phyloP scores from a whole-genome alignment of 2,329 filamentous ascomycete species.

The Penicillium fuscoglaucum region DNA sequence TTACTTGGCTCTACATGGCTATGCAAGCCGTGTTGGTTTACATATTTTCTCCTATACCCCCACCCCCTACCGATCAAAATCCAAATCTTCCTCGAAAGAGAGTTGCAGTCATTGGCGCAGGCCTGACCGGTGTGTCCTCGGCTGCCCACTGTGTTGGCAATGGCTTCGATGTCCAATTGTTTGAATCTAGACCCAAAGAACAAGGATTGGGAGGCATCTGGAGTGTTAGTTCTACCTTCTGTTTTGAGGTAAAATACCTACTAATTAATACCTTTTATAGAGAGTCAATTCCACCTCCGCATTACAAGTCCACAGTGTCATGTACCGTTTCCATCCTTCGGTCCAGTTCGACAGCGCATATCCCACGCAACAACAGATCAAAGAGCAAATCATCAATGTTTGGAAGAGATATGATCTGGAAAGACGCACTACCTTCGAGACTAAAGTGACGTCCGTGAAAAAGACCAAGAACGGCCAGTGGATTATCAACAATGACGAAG shows the following conservation, averaged over 20 bases:
- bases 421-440: slow-evolving; percentile 69
- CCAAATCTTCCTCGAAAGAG: slow-evolving; percentile 51
- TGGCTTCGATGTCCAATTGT: slow-evolving; percentile 78
- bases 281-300: slow-evolving; percentile 79
- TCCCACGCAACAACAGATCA: slow-evolving; percentile 72
- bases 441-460: slow-evolving; percentile 67
- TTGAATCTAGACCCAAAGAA: slow-evolving; percentile 68
- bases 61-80: slow-evolving; percentile 59
- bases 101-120: slow-evolving; percentile 69
- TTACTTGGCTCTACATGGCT: slow-evolving; percentile 33
- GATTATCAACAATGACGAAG: slow-evolving; percentile 74
- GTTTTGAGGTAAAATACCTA: background rate
- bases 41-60: slow-evolving; percentile 69
- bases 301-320: slow-evolving; percentile 79
- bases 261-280: slow-evolving; percentile 40
- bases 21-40: slow-evolving; percentile 34
- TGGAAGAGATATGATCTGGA: slow-evolving; percentile 76
- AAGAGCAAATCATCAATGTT: slow-evolving; percentile 67
- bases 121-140: slow-evolving; percentile 73
- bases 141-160: slow-evolving; percentile 82
- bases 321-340: slow-evolving; percentile 85
- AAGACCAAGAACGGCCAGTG: slow-evolving; percentile 68
- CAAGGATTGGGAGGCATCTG: slow-evolving; percentile 73
- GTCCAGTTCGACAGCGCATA: slow-evolving; percentile 75
- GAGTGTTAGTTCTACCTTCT: slow-evolving; percentile 57